Conservation (phyloP, 2,329 filamentous ascomycete genomes). For the Chrysoporthe puriensis region DNA sequence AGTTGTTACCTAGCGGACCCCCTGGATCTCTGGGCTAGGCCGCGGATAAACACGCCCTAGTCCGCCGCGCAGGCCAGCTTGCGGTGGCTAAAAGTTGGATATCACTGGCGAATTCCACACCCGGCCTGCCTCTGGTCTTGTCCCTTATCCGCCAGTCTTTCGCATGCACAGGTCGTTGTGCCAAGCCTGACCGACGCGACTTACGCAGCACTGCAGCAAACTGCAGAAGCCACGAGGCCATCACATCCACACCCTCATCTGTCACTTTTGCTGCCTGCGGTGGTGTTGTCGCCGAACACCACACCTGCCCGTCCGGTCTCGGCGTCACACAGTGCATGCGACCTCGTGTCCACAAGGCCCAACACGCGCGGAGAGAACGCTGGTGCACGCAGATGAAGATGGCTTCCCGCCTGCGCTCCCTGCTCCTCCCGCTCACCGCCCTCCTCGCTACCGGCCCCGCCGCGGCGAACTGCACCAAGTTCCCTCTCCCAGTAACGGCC, state of each 20-base stretch:
- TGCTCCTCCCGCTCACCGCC: slow-evolving; percentile 6
- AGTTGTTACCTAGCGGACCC: background rate
- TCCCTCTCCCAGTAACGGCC: slow-evolving; percentile 9
- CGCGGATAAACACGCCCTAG: background rate
- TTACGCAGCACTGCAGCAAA: slow-evolving; percentile 1
- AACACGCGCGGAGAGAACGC: too few relatives aligned
- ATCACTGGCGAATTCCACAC: background rate
- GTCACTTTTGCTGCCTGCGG: background rate
- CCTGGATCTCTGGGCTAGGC: background rate
- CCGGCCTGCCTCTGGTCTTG: background rate
- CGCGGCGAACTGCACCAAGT: background rate
- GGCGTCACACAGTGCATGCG: background rate
- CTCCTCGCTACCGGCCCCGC: slow-evolving; percentile 1
- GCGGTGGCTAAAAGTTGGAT: background rate
- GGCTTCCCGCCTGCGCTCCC: background rate
- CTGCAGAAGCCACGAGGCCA: background rate
- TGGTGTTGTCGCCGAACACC: background rate
- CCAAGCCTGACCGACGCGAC: background rate
- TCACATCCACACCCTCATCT: background rate
- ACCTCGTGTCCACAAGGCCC: background rate
- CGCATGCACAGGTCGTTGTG: background rate
- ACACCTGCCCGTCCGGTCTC: background rate
- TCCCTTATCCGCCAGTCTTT: background rate
- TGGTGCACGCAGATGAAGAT: slow-evolving; percentile 1
- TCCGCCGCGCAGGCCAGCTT: background rate